Percentiles rank a stretch among this genome's conserved stretches.
Conservation (phyloP, 192 early-diverging fungal genomes). For the Gamsiella multidivaricata region DNA sequence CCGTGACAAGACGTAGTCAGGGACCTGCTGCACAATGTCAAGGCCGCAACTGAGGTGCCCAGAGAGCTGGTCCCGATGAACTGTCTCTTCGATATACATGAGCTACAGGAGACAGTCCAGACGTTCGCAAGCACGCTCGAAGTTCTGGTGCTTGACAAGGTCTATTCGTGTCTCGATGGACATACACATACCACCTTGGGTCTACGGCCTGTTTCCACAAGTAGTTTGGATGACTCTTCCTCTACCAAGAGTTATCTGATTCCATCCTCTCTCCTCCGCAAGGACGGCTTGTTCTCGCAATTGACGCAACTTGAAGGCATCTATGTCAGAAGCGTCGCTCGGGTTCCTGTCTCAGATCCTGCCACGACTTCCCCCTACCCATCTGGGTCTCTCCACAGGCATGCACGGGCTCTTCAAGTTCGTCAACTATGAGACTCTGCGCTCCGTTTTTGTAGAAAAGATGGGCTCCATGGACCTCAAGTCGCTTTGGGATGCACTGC, state of each 20-base stretch:
- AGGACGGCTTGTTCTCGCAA: neutral
- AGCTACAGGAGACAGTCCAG: neutral
- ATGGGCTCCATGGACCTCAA: neutral
- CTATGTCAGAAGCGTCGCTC: neutral
- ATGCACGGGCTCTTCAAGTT: neutral
- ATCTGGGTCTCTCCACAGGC: neutral
- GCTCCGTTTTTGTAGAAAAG: neutral
- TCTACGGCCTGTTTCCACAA: no score
- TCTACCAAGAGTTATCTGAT: no score
- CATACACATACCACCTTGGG: neutral
- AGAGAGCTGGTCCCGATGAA: neutral
- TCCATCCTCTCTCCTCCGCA: neutral
- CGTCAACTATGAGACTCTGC: neutral
- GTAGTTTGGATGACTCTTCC: no score
- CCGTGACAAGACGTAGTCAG: neutral
- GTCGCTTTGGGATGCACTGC: constrained; percentile 42
- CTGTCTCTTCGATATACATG: no score
- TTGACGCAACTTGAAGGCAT: neutral
- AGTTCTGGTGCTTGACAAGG: neutral
- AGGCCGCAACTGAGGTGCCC: neutral
- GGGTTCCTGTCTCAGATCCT: neutral
- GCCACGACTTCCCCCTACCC: neutral
- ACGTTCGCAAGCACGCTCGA: constrained; percentile 1
- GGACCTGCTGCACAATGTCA: neutral
- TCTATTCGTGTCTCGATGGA: neutral